These are phyloP conservation scores for Hericium alpestre DNA, from an alignment of 768 basidiomycete species.

Conservation along the genomic window DNA sequence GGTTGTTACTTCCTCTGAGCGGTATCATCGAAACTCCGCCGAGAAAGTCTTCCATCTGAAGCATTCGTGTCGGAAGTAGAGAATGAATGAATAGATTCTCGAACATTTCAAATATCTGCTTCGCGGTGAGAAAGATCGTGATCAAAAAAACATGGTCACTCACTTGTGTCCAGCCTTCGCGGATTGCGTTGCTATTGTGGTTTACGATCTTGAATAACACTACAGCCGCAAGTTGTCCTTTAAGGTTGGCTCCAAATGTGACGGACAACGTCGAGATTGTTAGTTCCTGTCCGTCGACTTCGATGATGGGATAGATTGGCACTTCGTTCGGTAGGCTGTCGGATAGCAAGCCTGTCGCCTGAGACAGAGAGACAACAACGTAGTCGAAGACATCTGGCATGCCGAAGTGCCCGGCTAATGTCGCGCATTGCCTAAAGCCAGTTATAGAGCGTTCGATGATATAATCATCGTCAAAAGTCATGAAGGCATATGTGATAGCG, in stretches of 20 bases:
- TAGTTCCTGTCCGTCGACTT: slow-evolving; percentile 80
- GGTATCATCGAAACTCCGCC: slow-evolving; percentile 93
- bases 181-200: slow-evolving; percentile 84
- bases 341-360: slow-evolving; percentile 79
- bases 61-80: slow-evolving; percentile 77
- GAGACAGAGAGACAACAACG: slow-evolving; percentile 85
- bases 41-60: slow-evolving; percentile 97
- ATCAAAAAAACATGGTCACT: slow-evolving; percentile 9
- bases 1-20: slow-evolving; percentile 49
- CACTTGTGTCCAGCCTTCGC: slow-evolving; percentile 92
- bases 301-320: slow-evolving; percentile 79
- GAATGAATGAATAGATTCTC: slow-evolving; percentile 93
- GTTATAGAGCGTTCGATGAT: slow-evolving; percentile 89
- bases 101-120: slow-evolving; percentile 95
- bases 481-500: slow-evolving; percentile 93
- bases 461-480: slow-evolving; percentile 93
- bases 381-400: slow-evolving; percentile 96
- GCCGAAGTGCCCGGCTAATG: slow-evolving; percentile 77
- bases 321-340: slow-evolving; percentile 60
- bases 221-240: slow-evolving; percentile 91
- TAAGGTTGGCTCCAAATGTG: slow-evolving; percentile 89
- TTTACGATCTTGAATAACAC: slow-evolving; percentile 97
- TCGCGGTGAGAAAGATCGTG: not conserved
- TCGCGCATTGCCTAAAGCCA: slow-evolving; percentile 95
- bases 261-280: slow-evolving; percentile 90